Evolutionary conservation across 129 eudicot species (phyloP).

Genomic region (Escallonia rubra): DNA sequence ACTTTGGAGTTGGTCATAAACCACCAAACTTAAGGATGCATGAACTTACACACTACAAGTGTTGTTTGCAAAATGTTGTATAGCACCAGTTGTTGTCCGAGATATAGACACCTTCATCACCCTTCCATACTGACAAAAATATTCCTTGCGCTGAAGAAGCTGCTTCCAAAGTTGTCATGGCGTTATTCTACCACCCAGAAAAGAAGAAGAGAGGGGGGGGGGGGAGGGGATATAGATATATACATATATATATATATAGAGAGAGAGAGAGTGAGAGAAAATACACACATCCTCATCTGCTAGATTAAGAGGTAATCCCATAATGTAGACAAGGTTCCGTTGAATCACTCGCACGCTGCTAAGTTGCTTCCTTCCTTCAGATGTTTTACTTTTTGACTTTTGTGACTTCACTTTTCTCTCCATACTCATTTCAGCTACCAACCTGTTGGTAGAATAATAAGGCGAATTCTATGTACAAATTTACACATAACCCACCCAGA

Average conservation of each 20-base stretch:
- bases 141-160: slow-evolving; percentile 86
- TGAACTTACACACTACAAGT: slow-evolving; percentile 97
- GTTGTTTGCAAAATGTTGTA: slow-evolving; percentile 85
- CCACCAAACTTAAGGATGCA: neutral
- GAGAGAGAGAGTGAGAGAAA: neutral
- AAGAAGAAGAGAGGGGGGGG: no score
- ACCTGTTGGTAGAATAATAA: slow-evolving; percentile 30
- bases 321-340: slow-evolving; percentile 88
- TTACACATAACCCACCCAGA: neutral
- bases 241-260: neutral
- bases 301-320: slow-evolving; percentile 84
- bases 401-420: slow-evolving; percentile 75
- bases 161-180: slow-evolving; percentile 19
- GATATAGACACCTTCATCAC: slow-evolving; percentile 95
- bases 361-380: slow-evolving; percentile 92
- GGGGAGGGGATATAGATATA: no score
- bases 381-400: slow-evolving; percentile 71
- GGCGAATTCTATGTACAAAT: no score
- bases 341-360: slow-evolving; percentile 93
- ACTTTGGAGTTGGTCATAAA: neutral
- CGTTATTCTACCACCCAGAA: no score
- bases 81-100: slow-evolving; percentile 86
- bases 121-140: slow-evolving; percentile 96
- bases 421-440: slow-evolving; percentile 79
- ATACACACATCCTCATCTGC: slow-evolving; percentile 88